A percentile compares a stretch with the other conserved stretches of the same genome.
Conservation (phyloP, 495 filamentous ascomycete species). For the Achaetomiella virescens region DNA sequence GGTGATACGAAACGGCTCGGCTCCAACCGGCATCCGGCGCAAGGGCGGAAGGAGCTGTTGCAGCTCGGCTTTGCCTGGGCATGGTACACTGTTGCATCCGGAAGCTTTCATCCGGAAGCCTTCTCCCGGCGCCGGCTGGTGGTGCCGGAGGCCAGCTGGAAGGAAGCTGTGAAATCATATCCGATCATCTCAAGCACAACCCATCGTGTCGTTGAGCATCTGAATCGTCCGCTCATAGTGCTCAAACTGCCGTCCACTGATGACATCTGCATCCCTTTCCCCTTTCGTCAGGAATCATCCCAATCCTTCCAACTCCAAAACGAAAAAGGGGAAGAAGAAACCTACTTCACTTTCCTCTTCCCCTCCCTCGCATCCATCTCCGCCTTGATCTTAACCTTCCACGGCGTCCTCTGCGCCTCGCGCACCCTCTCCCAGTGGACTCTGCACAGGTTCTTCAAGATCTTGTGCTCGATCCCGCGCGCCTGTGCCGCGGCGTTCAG, state of each 20-base stretch:
- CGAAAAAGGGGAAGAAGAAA: conserved; percentile 1
- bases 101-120: background rate
- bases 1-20: conserved; percentile 6
- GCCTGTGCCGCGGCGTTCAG: conserved; percentile 59
- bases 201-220: conserved; percentile 67
- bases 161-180: background rate
- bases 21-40: conserved; percentile 8
- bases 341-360: conserved; percentile 4
- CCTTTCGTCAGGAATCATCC: background rate
- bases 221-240: conserved; percentile 62
- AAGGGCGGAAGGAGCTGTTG: background rate
- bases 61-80: background rate
- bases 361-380: conserved; percentile 3
- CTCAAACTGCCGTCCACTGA: conserved; percentile 32
- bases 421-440: conserved; percentile 40
- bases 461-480: conserved; percentile 69
- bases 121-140: background rate
- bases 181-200: conserved; percentile 55
- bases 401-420: background rate
- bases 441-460: conserved; percentile 68
- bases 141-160: no score
- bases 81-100: background rate
- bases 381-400: conserved; percentile 1
- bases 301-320: background rate
- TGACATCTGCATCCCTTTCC: conserved; percentile 8